Evolutionary conservation across 768 basidiomycete species (phyloP).

Genomic region (Lactarius sanguifluus): DNA sequence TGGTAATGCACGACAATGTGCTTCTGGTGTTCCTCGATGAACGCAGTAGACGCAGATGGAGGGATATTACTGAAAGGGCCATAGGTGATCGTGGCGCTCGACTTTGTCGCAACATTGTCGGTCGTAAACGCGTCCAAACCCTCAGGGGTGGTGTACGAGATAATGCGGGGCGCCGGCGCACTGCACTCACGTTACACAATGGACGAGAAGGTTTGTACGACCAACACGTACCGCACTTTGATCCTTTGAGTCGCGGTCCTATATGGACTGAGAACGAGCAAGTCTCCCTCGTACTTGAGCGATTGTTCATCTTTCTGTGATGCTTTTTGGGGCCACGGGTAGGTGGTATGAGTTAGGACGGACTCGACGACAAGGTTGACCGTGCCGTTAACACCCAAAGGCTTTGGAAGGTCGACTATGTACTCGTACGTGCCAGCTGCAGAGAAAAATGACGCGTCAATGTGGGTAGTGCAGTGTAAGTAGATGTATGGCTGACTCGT

Average conservation of each 20-base stretch:
- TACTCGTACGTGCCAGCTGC: conserved; percentile 52
- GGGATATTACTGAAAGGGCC: conserved; percentile 84
- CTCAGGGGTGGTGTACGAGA: conserved; percentile 70
- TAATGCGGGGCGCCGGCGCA: conserved; percentile 66
- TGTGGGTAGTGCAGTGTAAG: neutral
- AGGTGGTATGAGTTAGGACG: conserved; percentile 73
- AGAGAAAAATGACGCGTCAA: conserved; percentile 1
- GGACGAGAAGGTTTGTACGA: neutral
- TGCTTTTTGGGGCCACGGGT: conserved; percentile 72
- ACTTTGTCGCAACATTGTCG: conserved; percentile 64
- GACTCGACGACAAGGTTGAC: conserved; percentile 78
- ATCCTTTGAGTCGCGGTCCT: conserved; percentile 77
- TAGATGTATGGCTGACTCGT: conserved; percentile 48
- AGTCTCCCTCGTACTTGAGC: conserved; percentile 71
- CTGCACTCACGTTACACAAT: conserved; percentile 40
- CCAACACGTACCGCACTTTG: conserved; percentile 70
- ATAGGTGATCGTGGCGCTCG: conserved; percentile 80
- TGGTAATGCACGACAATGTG: conserved; percentile 74
- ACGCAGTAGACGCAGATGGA: conserved; percentile 54
- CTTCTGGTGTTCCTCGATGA: conserved; percentile 62
- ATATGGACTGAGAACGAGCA: conserved; percentile 87
- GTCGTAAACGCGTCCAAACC: conserved; percentile 56
- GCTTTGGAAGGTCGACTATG: conserved; percentile 61
- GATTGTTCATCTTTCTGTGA: conserved; percentile 76
- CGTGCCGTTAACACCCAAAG: conserved; percentile 57